Evolutionary conservation across 257 asterid genomes (phyloP).

Genomic region (Solanum clarkiae): DNA sequence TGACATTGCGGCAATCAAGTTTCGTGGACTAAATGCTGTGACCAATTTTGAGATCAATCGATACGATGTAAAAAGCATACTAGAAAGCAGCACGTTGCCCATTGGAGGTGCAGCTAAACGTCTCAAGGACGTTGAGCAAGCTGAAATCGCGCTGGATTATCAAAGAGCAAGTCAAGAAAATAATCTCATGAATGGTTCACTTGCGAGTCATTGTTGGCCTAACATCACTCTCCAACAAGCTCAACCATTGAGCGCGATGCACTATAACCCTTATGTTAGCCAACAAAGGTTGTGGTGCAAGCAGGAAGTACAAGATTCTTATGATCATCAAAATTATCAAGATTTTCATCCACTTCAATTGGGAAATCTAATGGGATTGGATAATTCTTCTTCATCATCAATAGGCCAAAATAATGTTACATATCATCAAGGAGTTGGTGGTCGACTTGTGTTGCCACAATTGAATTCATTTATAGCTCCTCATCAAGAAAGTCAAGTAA

Average conservation of each 20-base stretch:
- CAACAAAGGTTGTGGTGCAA: conserved; percentile 61
- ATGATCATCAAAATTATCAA: conserved; percentile 18
- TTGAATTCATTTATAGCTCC: conserved; percentile 6
- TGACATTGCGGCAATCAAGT: conserved; percentile 86
- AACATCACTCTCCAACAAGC: conserved; percentile 50
- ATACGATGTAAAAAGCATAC: conserved; percentile 74
- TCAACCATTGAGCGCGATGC: conserved; percentile 19
- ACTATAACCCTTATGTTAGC: conserved; percentile 23
- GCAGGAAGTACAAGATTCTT: conserved; percentile 25
- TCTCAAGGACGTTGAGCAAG: conserved; percentile 52
- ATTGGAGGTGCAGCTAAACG: conserved; percentile 78
- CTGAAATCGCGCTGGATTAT: conserved; percentile 35
- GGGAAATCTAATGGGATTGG: conserved; percentile 40
- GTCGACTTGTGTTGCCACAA: conserved; percentile 22
- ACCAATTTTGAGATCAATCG: conserved; percentile 76
- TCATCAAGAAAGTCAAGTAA: conserved; percentile 7
- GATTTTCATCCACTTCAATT: conserved; percentile 31
- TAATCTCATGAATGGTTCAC: conserved; percentile 13
- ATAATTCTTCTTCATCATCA: conserved; percentile 13
- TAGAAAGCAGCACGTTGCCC: conserved; percentile 61
- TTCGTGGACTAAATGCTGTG: conserved; percentile 69
- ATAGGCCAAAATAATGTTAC: conserved; percentile 16
- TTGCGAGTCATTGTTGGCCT: conserved; percentile 29
- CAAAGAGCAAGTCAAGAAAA: conserved; percentile 21
- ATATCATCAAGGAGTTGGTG: conserved; percentile 2